phyloP scores from a whole-genome alignment of 371 early-diverging fungal species.

The Mucor mucedo region DNA sequence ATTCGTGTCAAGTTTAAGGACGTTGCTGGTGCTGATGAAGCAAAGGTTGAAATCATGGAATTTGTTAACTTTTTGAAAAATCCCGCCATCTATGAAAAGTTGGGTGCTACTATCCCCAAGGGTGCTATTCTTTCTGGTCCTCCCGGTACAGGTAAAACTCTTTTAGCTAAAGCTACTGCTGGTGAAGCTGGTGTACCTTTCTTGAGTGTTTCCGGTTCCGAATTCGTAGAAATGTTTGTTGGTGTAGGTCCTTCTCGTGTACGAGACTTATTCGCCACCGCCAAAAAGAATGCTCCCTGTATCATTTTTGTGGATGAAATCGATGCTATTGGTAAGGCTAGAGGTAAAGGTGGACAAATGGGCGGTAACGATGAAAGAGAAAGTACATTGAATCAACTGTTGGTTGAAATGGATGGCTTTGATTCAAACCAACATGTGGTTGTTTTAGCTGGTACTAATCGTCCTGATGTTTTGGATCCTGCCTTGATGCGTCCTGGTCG shows the following conservation, averaged over 20 bases:
- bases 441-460: conserved; percentile 92
- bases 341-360: conserved; percentile 88
- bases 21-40: conserved; percentile 99
- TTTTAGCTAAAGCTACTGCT: conserved; percentile 98
- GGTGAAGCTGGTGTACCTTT: conserved; percentile 99
- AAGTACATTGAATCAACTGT: conserved; percentile 94
- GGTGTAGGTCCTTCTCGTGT: conserved; percentile 98
- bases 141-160: conserved; percentile 99
- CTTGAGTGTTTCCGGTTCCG: conserved; percentile 97
- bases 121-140: conserved; percentile 97
- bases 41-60: conserved; percentile 99
- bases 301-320: conserved; percentile 99
- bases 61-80: conserved; percentile 99
- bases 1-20: conserved; percentile 98
- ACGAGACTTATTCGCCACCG: conserved; percentile 95
- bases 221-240: conserved; percentile 99
- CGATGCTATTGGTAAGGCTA: conserved; percentile 99
- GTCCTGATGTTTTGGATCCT: conserved; percentile 91
- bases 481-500: conserved; percentile 97
- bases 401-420: conserved; percentile 99
- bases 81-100: conserved; percentile 92
- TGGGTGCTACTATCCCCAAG: conserved; percentile 99
- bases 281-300: conserved; percentile 97
- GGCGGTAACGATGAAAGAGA: conserved; percentile 99
- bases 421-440: conserved; percentile 90